Evolutionary conservation across 306 rosid species (phyloP), one percentile per base, ranked within the genome.

Genomic region (Acacia confusa): DNA sequence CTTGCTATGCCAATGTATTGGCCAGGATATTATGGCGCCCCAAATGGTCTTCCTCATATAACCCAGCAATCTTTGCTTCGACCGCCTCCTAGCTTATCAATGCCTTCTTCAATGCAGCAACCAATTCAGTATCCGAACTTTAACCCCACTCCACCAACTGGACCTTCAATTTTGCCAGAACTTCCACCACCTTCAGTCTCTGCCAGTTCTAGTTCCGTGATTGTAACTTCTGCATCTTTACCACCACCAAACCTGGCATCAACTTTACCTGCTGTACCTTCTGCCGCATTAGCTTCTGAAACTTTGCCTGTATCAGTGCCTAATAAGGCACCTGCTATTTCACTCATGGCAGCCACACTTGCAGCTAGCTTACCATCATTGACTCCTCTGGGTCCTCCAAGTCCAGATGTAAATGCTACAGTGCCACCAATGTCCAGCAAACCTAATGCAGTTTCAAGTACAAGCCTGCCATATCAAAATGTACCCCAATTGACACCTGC

Each of bases 1-100:
- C 92, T 92, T 82, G 87, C 93, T 19, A 72, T 93, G 92, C 97
- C 99, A 57, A 88, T 95, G 97, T 95, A 91, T 79, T 95, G 95
- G 97, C 97, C 87, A 89, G 99, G 99, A 89, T 95, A 91, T 78
- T 95, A 95, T 86, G 94, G 97, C 78, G 88, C 94, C 15, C 88
- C 94, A 71, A 91, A 85, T 85, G 99, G 92, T 58, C 94, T 95
- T 82, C 95, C 97, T 70, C 97, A 95, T 44, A 82, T 91, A 80
- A 91, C 85, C 52, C 99, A 91, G 75, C 99, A 91, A 81, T 81
- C 97, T 66, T 79, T 93, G 87, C 89, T 95, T 78, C 89, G 88
- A 63, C 97, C 97, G n/a, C 98, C 98, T 58, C 92, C 89, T 40
- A 97, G 97, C 77, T 83, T 95, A 81, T 55, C 96, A 6, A 86